These are phyloP conservation scores for Microthlaspi erraticum DNA, from an alignment of 345 rosid species.

Conservation along the genomic window DNA sequence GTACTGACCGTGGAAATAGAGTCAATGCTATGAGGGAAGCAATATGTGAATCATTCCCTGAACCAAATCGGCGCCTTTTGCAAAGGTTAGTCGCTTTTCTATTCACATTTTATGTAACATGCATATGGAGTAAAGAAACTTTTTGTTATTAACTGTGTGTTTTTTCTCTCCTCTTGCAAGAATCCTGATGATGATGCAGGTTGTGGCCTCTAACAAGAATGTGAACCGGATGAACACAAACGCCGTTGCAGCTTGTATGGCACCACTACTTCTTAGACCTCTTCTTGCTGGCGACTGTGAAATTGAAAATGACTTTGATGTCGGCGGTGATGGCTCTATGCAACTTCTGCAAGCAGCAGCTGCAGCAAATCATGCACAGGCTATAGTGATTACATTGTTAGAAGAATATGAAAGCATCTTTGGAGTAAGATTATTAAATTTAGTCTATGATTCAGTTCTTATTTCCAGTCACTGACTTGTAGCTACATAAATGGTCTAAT, in stretches of 20 bases:
- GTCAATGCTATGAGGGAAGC: constrained; percentile 84
- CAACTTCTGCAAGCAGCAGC: constrained; percentile 99
- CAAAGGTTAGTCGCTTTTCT: constrained; percentile 68
- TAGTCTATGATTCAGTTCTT: constrained; percentile 20
- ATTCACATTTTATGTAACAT: neutral
- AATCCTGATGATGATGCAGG: constrained; percentile 93
- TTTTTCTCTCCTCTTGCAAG: constrained; percentile 53
- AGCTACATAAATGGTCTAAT: constrained; percentile 36
- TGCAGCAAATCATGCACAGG: constrained; percentile 99
- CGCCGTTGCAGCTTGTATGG: constrained; percentile 99
- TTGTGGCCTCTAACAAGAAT: constrained; percentile 72
- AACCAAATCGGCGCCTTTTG: constrained; percentile 93
- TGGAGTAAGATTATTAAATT: constrained; percentile 62
- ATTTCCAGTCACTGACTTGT: constrained; percentile 40
- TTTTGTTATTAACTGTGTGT: constrained; percentile 25
- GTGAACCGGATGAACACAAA: constrained; percentile 93
- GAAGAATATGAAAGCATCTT: constrained; percentile 87
- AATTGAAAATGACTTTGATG: constrained; percentile 86
- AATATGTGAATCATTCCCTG: constrained; percentile 94
- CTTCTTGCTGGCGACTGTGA: constrained; percentile 97
- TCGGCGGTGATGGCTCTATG: constrained; percentile 92
- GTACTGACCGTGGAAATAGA: constrained; percentile 69
- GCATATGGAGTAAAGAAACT: neutral
- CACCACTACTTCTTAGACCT: constrained; percentile 98
- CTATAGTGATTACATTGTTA: constrained; percentile 85